Conservation (phyloP, 2,329 filamentous ascomycete genomes). For the Aspergillus unguis region DNA sequence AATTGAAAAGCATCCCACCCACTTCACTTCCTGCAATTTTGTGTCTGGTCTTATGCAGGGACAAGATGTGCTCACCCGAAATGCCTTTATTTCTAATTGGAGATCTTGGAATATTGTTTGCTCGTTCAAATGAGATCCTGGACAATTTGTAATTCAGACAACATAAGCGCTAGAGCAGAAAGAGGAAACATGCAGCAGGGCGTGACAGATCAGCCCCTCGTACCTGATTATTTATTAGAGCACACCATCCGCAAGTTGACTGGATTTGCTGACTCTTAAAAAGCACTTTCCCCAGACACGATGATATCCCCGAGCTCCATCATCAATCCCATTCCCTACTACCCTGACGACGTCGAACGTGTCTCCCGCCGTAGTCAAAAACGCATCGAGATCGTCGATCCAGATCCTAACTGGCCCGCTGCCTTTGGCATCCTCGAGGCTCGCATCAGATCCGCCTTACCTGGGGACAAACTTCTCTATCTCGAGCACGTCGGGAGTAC, state of each 20-base stretch:
- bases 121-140: not conserved
- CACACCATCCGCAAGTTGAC: not conserved
- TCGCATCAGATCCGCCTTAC: slow-evolving; percentile 19
- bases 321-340: not conserved
- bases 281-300: not conserved
- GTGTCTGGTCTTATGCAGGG: too few species aligned
- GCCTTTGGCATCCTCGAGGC: slow-evolving; percentile 15
- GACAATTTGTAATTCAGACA: not conserved
- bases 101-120: not conserved
- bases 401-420: slow-evolving; percentile 23
- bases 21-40: too few species aligned
- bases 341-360: not conserved
- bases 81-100: not conserved
- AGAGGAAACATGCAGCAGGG: not conserved
- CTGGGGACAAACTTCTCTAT: slow-evolving; percentile 20
- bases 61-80: too few species aligned
- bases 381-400: slow-evolving; percentile 23
- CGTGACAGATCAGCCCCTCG: not conserved
- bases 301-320: not conserved
- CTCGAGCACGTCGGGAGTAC: slow-evolving; percentile 53
- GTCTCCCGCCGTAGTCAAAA: slow-evolving; percentile 1
- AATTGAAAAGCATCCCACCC: too few species aligned
- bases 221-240: not conserved
- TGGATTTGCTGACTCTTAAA: not conserved
- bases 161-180: not conserved